phyloP scores from a whole-genome alignment of 1,284 basidiomycete genomes.

The Vanrija sp. region DNA sequence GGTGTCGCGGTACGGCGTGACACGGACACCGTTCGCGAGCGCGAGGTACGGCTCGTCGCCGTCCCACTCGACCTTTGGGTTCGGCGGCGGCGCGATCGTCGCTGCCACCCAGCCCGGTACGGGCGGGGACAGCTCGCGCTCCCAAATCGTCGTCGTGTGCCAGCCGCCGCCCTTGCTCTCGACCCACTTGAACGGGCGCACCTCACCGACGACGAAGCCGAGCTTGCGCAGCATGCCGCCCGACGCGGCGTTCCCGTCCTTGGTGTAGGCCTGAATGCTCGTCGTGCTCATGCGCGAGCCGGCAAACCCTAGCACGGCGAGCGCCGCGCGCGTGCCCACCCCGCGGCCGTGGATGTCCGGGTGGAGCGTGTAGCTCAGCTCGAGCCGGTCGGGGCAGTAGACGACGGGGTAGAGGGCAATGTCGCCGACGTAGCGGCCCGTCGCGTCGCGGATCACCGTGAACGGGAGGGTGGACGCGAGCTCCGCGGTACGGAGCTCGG shows the following conservation, averaged over 20 bases:
- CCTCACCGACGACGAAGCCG: neutral
- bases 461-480: neutral
- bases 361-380: neutral
- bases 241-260: neutral
- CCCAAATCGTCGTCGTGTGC: neutral
- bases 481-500: neutral
- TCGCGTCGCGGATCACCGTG: neutral
- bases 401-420: neutral
- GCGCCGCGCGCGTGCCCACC: no score
- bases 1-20: constrained; percentile 3
- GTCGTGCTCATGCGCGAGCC: no score
- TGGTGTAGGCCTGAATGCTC: neutral
- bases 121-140: neutral
- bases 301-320: no score
- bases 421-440: constrained; percentile 1
- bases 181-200: neutral
- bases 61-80: neutral
- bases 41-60: neutral
- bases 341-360: neutral
- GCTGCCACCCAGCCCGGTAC: neutral
- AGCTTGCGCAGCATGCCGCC: neutral
- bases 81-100: neutral
- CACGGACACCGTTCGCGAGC: neutral
- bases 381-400: neutral
- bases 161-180: neutral